Evolutionary conservation across 768 basidiomycete species (phyloP).

Genomic region (Mycena crocata): DNA sequence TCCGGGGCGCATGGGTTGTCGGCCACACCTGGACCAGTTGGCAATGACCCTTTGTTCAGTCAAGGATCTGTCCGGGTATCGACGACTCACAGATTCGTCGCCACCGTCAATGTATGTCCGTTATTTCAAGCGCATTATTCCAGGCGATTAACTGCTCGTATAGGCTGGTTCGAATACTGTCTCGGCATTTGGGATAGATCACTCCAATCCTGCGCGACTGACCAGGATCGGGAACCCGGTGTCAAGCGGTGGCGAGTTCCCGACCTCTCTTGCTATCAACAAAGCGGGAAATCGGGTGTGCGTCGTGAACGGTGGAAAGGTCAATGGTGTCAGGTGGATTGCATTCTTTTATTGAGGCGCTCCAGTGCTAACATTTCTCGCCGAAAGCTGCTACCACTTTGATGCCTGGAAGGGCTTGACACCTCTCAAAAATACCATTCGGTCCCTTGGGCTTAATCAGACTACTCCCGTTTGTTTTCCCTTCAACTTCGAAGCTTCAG

Average conservation of each 20-base stretch:
- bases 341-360: background rate
- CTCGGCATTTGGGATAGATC: constrained; percentile 49
- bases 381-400: constrained; percentile 17
- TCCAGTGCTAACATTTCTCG: background rate
- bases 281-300: constrained; percentile 44
- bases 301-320: constrained; percentile 49
- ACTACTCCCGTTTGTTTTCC: constrained; percentile 34
- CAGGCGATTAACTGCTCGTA: background rate
- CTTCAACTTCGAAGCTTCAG: background rate
- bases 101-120: constrained; percentile 24
- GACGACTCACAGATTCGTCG: constrained; percentile 1
- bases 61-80: constrained; percentile 40
- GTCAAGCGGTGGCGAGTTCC: constrained; percentile 52
- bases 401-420: constrained; percentile 34
- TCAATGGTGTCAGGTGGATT: constrained; percentile 50
- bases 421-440: constrained; percentile 43
- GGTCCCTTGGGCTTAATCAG: constrained; percentile 39
- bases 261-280: constrained; percentile 50
- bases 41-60: constrained; percentile 44
- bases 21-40: constrained; percentile 31
- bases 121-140: background rate
- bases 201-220: constrained; percentile 43
- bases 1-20: constrained; percentile 36
- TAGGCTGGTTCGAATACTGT: constrained; percentile 55
- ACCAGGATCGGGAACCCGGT: constrained; percentile 47